Evolutionary conservation across 2,329 filamentous ascomycete genomes (phyloP), one percentile per base, ranked within the genome.

Genomic region (Botryotinia calthae): DNA sequence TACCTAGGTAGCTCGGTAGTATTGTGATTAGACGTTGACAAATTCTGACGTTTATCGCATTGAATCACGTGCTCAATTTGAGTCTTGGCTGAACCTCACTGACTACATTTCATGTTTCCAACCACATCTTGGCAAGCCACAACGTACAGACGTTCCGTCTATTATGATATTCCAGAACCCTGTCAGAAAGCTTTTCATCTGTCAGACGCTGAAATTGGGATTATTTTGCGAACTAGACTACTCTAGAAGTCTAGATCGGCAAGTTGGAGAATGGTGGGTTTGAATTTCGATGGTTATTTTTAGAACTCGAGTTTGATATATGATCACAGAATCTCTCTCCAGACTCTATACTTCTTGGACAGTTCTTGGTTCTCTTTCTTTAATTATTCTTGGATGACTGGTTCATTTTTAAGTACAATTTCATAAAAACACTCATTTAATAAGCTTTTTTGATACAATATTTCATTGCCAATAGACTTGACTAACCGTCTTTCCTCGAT

Each of bases 381-480:
- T 18, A 1, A 22, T 37, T 44, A 8, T 31, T 66, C 54, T 10
- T 66, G n/a, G n/a, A 54, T 65, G 61, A 66, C 70, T 59, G 70
- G 69, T 34, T 64, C 61, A 71, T 71, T 66, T 56, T 10, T 8
- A 56, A 18, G n/a, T 56, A n/a, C 48, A 64, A 10, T 25, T 8
- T n/a, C 20, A 28, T 58, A 6, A 14, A 20, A 12, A 54, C 34
- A 16, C 4, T 40, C 25, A 54, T 66, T 56, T 66, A 18, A 56
- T 34, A 66, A 46, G 34, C 59, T 20, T 28, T 56, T 58, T 14
- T 6, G 4, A 66, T 28, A 42, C 31, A 8, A n/a, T n/a, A 46
- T 40, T n/a, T 54, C 25, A 54, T 20, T 31, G n/a, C 58, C 69
- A 66, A 58, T 71, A 46, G 69, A 71, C 37, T 71, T 58, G 46